Base-by-base conservation (phyloP, 495 filamentous ascomycete genomes). In the Recurvomyces mirabilis region DNA sequence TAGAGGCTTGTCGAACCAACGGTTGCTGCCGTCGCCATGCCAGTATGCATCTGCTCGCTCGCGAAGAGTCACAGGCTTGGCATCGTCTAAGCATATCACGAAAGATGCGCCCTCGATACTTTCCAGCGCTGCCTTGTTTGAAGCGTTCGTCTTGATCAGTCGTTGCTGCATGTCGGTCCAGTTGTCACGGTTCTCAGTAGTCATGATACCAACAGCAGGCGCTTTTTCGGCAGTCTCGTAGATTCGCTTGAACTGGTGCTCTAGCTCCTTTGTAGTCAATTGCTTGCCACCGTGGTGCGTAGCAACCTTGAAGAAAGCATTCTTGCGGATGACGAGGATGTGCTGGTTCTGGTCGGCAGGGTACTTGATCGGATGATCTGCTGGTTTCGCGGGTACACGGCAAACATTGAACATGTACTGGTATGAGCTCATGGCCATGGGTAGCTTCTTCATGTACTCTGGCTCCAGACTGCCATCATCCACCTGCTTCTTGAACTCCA, bases 331-430 rank as follows among this genome's bases (percentile, higher is more conserved):
- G 24, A 81, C 87, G 17, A 93, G 60, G 46, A 94, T 82, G 63
- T 95, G 84, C 64, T 84, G 77, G 70, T 93, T 75, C 52, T 84
- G 76, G 29, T 74, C 51, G 32, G 73, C 71, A 15, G 77, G 61
- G 61, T 81, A 94, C 65, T 93, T 94, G 62, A 83, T 71, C 1
- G 84, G 84, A 60, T 81, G 77, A 53, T 99, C 93, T 6, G 75
- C 77, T 3, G 80, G 76, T 54, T 80, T 81, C 40, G 77, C 79
- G n/a, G 93, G 82, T 24, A 95, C 77, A 46, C 93, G 81, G 67
- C 79, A 84, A 62, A 72, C 71, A 64, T 99, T 95, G 75, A 99
- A 99, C 93, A 99, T 96, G 78, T 81, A 99, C 68, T 94, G 71
- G 71, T 95, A 95, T 46, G 81, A 84, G 72, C 82, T 83, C 93